Base-by-base conservation (phyloP, 2,329 filamentous ascomycete genomes). In the Trichoderma koningii region DNA sequence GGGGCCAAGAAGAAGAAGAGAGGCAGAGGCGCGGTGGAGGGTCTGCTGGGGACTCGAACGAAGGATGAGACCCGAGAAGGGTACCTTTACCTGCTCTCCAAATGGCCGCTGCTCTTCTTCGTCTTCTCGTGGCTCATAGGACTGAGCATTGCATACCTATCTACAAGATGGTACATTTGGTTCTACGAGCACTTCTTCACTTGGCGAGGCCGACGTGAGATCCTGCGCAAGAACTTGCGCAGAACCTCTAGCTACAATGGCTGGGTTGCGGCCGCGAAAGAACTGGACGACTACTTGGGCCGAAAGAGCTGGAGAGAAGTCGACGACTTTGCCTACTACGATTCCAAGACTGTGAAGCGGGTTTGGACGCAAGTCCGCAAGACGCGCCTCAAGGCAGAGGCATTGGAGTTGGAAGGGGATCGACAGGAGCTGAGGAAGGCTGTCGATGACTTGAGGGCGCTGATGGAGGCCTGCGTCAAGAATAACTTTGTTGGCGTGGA, bases 401-500 rank as follows among this genome's bases (percentile, higher is more conserved):
- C 75, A 10, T 78, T 83, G 70, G 78, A 82, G 59, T 74, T 72
- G 14, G 79, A 80, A 42, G 73, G 73, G 5, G 75, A 76, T 28
- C 74, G 80, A 3, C 56, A 68, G 53, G 77, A 72, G 66, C 75
- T 77, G 9, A 75, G 78, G 56, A 80, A 84, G 66, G 83, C 88
- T 0, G 81, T 92, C 3, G 89, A 94, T 68, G 92, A 95, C 63
- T 82, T 99, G 63, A 89, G 88, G 67, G 84, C 84, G 0, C 78
- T 98, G 66, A 81, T 96, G 21, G 92, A 97, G 79, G 92, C 91
- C 15, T 98, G 93, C 74, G 90, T 97, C 71, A 99, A 97, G 83
- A 96, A 93, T 77, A 98, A 99, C 74, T 99, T 98, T 77, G 92
- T 92, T 19, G 95, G 95, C 0, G 89, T 97, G 15, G 95, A 99